phyloP scores from a whole-genome alignment of 2,329 filamentous ascomycete genomes.

The Phialophora verrucosa region DNA sequence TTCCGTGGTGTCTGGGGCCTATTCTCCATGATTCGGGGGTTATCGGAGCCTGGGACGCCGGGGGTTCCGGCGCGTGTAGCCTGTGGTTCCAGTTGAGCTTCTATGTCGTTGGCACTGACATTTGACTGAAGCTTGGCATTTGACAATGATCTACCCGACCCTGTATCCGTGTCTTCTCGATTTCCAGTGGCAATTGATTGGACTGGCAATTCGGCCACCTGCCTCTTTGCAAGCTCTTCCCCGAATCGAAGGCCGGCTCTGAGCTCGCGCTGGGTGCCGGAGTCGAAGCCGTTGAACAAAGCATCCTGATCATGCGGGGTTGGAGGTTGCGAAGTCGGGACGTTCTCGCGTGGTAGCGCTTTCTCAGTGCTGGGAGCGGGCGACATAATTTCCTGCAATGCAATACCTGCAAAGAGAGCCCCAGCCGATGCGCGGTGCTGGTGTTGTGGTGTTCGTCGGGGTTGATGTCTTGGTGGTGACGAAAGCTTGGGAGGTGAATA shows the following conservation, averaged over 20 bases:
- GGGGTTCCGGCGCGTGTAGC: not conserved
- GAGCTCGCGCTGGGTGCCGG: conserved; percentile 48
- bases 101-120: not conserved
- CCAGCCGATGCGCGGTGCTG: conserved; percentile 32
- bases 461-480: conserved; percentile 39
- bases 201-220: conserved; percentile 29
- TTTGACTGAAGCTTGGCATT: not conserved
- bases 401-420: conserved; percentile 31
- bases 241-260: conserved; percentile 51
- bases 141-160: not conserved
- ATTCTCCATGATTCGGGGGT: not conserved
- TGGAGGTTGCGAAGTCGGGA: conserved; percentile 13
- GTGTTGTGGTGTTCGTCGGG: conserved; percentile 33
- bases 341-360: conserved; percentile 23
- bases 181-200: conserved; percentile 12
- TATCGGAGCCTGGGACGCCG: not conserved
- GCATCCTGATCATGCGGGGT: conserved; percentile 13
- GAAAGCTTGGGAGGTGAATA: conserved; percentile 39
- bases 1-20: conserved; percentile 23
- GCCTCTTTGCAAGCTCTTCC: conserved; percentile 50
- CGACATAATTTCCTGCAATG: conserved; percentile 34
- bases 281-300: conserved; percentile 44
- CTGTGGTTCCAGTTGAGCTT: not conserved
- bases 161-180: not conserved
- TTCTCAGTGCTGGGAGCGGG: conserved; percentile 25